Percentiles rank a stretch among this genome's conserved stretches.
Conservation (phyloP, 441 rosid genomes). For the Brassica balearica region DNA sequence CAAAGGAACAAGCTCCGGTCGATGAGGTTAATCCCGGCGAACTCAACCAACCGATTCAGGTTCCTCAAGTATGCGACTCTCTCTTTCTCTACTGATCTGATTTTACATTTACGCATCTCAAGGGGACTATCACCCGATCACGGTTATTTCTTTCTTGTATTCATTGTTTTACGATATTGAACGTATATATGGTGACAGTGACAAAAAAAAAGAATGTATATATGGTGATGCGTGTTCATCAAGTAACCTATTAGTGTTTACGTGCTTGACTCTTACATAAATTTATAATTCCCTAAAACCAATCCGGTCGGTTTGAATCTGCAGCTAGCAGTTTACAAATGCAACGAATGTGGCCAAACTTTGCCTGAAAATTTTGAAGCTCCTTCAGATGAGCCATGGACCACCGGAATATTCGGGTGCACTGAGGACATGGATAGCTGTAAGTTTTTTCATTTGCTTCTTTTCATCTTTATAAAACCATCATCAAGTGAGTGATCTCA, state of each 20-base stretch:
- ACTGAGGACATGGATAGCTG: constrained; percentile 67
- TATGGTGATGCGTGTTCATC: not conserved
- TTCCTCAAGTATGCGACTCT: constrained; percentile 58
- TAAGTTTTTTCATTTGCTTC: constrained; percentile 45
- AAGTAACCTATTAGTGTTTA: not conserved
- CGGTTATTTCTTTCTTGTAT: not conserved
- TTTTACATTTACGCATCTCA: constrained; percentile 1
- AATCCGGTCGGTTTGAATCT: constrained; percentile 9
- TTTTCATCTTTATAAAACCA: constrained; percentile 4
- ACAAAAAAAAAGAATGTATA: not conserved
- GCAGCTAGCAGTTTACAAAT: constrained; percentile 70
- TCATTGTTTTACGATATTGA: not conserved
- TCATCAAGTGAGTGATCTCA: constrained; percentile 20
- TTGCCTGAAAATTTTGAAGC: constrained; percentile 70
- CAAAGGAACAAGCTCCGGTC: constrained; percentile 64
- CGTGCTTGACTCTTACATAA: not conserved
- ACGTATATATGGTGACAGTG: not conserved
- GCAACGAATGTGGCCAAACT: constrained; percentile 78
- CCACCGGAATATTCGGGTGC: constrained; percentile 76
- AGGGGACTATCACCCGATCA: not conserved
- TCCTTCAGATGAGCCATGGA: constrained; percentile 79
- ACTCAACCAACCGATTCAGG: constrained; percentile 73
- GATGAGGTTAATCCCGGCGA: constrained; percentile 78
- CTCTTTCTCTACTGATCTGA: constrained; percentile 6
- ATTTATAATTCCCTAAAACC: not conserved